Evolutionary conservation across 495 filamentous ascomycete genomes (phyloP), one percentile per base, ranked within the genome.

Genomic region (Penicilliopsis zonata): DNA sequence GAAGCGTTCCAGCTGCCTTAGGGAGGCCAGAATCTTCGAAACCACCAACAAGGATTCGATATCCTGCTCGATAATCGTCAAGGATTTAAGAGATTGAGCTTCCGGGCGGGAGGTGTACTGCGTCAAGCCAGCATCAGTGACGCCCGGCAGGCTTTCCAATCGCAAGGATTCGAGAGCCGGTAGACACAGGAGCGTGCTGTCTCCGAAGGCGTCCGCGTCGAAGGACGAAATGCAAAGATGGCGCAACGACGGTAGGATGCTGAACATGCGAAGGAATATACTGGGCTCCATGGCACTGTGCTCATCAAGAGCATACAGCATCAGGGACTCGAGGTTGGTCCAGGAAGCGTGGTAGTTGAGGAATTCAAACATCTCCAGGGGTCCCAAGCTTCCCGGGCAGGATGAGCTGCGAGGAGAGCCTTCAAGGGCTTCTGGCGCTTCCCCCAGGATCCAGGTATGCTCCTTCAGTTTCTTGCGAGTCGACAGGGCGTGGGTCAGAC

Each of bases 171-270:
- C 66, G 16, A 95, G 57, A 2, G 72, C 47, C 1, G 86, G 87
- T 2, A 95, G 61, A 9, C 70, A 69, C 28, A 81, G 57, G 30
- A 92, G 53, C 32, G 75, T 75, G 33, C 57, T 54, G 46, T 92
- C 76, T 34, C 76, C 76, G 55, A 92, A 93, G 17, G 80, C 72
- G 16, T 75, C 67, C 19, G 69, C 63, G 13, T 80, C 72, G 16
- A 94, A 76, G 30, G 69, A 71, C 6, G 85, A 82, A 29, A 95
- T 59, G 43, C 79, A 72, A 12, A 95, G 69, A 42, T 84, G 68
- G 36, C 74, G 66, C 17, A 95, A 61, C 1, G 68, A 65, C 1
- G 87, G 82, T 3, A 92, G 54, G 5, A 66, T 61, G 21, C 72
- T 67, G 24, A 93, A 63, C 36, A 74, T 63, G 13, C 74, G 73